phyloP scores from a whole-genome alignment of 306 rosid species.

The Vachellia collinsii region DNA sequence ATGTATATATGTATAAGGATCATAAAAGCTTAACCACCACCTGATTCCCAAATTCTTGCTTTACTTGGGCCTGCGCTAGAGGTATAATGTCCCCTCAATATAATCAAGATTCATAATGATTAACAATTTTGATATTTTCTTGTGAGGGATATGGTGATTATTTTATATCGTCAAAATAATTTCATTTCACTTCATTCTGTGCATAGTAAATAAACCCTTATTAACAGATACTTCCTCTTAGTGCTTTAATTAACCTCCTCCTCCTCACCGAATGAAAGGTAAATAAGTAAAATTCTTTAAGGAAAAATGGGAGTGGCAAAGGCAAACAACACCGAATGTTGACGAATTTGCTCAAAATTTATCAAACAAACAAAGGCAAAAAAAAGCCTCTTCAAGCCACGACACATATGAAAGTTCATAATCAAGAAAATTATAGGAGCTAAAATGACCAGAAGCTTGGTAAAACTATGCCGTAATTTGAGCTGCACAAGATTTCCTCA shows the following conservation, averaged over 20 bases:
- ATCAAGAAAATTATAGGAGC: background rate
- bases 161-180: background rate
- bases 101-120: no score
- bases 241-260: background rate
- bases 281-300: background rate
- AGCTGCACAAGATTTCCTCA: conserved; percentile 28
- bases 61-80: background rate
- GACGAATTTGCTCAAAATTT: background rate
- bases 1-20: no score
- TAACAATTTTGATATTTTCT: no score
- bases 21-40: no score
- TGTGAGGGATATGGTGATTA: background rate
- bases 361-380: background rate
- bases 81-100: background rate
- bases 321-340: background rate
- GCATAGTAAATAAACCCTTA: background rate
- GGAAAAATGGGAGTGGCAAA: background rate
- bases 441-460: background rate
- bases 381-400: background rate
- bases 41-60: background rate
- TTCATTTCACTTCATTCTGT: background rate
- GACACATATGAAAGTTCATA: background rate
- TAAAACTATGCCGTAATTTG: background rate
- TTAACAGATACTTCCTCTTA: background rate
- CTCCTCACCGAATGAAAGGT: background rate